A percentile compares a stretch with the other conserved stretches of the same genome.
These are phyloP conservation scores for Artemisia argyi DNA, from an alignment of 129 eudicot genomes.

Conservation along the genomic window DNA sequence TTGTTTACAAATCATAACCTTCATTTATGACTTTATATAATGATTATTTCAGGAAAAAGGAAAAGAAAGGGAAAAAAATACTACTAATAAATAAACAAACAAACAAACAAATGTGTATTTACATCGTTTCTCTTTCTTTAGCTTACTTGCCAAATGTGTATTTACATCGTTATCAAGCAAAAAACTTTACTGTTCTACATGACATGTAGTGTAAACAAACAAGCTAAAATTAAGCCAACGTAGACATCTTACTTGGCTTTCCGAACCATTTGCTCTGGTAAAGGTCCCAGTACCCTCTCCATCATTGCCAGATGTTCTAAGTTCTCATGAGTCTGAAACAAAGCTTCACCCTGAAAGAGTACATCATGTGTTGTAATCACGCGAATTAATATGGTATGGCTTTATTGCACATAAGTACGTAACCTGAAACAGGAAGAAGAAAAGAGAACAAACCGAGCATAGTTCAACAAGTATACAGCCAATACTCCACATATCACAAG, in stretches of 20 bases:
- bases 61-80: no score
- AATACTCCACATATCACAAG: slow-evolving; percentile 91
- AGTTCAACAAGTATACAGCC: slow-evolving; percentile 93
- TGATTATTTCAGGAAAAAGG: not conserved
- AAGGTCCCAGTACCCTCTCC: slow-evolving; percentile 93
- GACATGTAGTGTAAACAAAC: not conserved
- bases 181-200: not conserved
- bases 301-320: slow-evolving; percentile 96
- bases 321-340: slow-evolving; percentile 95
- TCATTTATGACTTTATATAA: not conserved
- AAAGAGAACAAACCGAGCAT: slow-evolving; percentile 59
- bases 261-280: slow-evolving; percentile 78
- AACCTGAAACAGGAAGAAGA: not conserved
- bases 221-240: not conserved
- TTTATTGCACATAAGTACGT: not conserved
- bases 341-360: slow-evolving; percentile 72
- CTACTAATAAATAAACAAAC: no score
- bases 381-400: not conserved
- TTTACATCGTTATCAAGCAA: not conserved
- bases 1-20: not conserved
- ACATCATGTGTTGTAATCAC: not conserved
- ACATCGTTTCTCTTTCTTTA: no score
- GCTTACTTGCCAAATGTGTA: not conserved
- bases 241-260: slow-evolving; percentile 56
- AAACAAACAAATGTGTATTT: no score